Conservation (phyloP, 805 yeast species). For the Candida nonsorbophila region DNA sequence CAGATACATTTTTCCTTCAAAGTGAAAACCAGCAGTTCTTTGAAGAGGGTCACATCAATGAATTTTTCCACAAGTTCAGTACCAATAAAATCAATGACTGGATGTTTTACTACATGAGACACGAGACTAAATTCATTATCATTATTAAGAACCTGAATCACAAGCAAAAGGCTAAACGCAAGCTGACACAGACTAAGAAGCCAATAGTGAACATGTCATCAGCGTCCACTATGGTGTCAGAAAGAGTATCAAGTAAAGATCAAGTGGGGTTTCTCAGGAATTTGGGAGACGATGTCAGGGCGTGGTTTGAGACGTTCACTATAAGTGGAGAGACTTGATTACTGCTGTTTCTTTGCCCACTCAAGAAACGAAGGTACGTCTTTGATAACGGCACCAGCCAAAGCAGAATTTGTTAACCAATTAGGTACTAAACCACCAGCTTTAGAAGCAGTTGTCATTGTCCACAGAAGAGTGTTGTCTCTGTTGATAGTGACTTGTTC, state of each 20-base stretch:
- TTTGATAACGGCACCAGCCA: constrained; percentile 30
- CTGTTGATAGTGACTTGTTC: constrained; percentile 21
- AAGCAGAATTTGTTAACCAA: constrained; percentile 25
- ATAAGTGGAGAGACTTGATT: constrained; percentile 13
- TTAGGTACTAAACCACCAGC: constrained; percentile 36
- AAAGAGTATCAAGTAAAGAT: constrained; percentile 23
- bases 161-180: constrained; percentile 10
- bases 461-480: constrained; percentile 23
- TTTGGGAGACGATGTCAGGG: constrained; percentile 36
- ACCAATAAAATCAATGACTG: constrained; percentile 33
- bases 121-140: constrained; percentile 23
- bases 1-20: constrained; percentile 22
- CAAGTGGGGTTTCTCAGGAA: constrained; percentile 34
- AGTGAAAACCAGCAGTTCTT: constrained; percentile 18
- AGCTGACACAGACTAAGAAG: constrained; percentile 2
- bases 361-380: constrained; percentile 36
- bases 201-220: constrained; percentile 2
- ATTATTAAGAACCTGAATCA: constrained; percentile 29
- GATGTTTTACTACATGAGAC: constrained; percentile 35
- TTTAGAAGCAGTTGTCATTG: constrained; percentile 33
- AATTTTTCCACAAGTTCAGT: constrained; percentile 37
- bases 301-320: constrained; percentile 31
- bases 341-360: constrained; percentile 16
- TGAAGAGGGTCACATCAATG: constrained; percentile 14
- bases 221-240: constrained; percentile 8